Conservation (phyloP, 2,329 filamentous ascomycete genomes). For the Bipolaris zeicola region DNA sequence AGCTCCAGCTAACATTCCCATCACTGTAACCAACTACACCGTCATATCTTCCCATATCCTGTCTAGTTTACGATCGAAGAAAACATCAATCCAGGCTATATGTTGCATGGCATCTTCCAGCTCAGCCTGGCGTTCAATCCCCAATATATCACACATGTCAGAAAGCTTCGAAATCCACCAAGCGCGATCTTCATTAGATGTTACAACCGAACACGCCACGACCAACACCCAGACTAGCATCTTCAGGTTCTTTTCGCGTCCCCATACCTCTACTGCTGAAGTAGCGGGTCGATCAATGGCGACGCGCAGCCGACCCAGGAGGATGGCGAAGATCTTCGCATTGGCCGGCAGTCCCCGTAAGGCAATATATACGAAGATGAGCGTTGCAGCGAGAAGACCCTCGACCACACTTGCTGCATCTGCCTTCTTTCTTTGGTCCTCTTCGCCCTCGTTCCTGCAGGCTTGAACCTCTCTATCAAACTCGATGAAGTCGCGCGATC, state of each 20-base stretch:
- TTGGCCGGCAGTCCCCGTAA: constrained; percentile 28
- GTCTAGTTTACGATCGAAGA: constrained; percentile 19
- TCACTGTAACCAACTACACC: not conserved
- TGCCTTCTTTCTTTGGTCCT: constrained; percentile 8
- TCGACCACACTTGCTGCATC: constrained; percentile 30
- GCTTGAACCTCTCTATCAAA: constrained; percentile 14
- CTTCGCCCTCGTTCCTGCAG: not conserved
- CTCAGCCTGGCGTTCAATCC: constrained; percentile 1
- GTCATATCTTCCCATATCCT: constrained; percentile 10
- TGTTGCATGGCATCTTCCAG: constrained; percentile 19
- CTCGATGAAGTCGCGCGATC: constrained; percentile 21
- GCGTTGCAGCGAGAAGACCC: constrained; percentile 17
- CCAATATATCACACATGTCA: constrained; percentile 14
- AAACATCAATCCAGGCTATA: constrained; percentile 33
- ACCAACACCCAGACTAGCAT: constrained; percentile 32
- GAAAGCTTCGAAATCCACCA: constrained; percentile 28
- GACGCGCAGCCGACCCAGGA: constrained; percentile 2
- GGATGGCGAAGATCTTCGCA: constrained; percentile 24
- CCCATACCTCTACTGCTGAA: constrained; percentile 12
- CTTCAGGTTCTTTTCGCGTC: constrained; percentile 21
- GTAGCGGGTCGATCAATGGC: constrained; percentile 1
- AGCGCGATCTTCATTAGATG: constrained; percentile 1
- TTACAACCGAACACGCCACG: constrained; percentile 25
- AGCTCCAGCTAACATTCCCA: not conserved
- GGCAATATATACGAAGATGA: constrained; percentile 32